These are phyloP conservation scores for Saccharomycopsis selenospora DNA, from an alignment of 805 yeast species.

Conservation along the genomic window DNA sequence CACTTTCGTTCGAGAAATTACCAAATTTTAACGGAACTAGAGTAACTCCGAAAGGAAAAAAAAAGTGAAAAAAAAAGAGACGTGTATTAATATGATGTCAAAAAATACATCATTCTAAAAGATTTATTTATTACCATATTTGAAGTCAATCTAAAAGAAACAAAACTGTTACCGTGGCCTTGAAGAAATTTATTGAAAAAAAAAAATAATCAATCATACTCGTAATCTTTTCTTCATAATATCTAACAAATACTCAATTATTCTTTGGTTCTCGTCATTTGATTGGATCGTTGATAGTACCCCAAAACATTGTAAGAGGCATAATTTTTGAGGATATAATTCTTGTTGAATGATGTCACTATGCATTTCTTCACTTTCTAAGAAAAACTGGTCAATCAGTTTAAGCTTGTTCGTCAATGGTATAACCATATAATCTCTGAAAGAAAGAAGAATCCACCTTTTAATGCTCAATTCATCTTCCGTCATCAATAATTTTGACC, in stretches of 20 bases:
- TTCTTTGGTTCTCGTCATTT: conserved; percentile 47
- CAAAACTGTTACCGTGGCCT: too few species aligned
- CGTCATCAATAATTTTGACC: conserved; percentile 21
- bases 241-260: conserved; percentile 45
- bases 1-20: too few species aligned
- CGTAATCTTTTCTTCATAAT: conserved; percentile 17
- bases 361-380: conserved; percentile 23
- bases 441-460: conserved; percentile 36
- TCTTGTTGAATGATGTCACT: conserved; percentile 37
- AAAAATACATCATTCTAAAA: too few species aligned
- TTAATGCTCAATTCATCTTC: conserved; percentile 29
- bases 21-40: too few species aligned
- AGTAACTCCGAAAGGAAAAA: too few species aligned
- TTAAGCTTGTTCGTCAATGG: conserved; percentile 40
- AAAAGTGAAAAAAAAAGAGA: too few species aligned
- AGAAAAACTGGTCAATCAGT: not conserved
- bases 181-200: too few species aligned
- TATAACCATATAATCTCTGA: conserved; percentile 46
- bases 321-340: conserved; percentile 30
- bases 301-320: conserved; percentile 56
- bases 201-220: too few species aligned
- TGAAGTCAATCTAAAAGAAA: too few species aligned
- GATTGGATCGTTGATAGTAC: conserved; percentile 46
- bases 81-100: too few species aligned
- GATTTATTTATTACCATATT: too few species aligned